A percentile compares a stretch with the other conserved stretches of the same genome.
phyloP scores from a whole-genome alignment of 345 rosid species.

The Sisymbrium altissimum region DNA sequence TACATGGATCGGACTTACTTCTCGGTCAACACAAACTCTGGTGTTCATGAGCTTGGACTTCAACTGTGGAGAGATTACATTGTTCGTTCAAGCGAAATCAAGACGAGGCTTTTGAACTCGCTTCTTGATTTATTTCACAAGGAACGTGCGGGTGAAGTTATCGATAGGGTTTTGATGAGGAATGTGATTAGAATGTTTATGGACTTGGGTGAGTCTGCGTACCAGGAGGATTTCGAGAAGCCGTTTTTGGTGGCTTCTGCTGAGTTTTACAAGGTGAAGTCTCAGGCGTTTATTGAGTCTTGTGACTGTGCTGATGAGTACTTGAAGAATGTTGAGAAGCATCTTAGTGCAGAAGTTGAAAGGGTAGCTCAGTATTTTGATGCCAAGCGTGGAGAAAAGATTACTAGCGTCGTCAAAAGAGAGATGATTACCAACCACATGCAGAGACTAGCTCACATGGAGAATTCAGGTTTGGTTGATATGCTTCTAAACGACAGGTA shows the following conservation, averaged over 20 bases:
- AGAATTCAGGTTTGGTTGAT: not conserved
- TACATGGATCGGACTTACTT: not conserved
- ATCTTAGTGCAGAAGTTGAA: not conserved
- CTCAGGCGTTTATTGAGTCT: not conserved
- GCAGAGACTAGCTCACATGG: not conserved
- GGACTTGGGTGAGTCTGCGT: not conserved
- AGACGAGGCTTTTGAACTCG: not conserved
- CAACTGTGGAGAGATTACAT: not conserved
- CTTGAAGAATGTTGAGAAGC: not conserved
- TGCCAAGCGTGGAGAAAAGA: not conserved
- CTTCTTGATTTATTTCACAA: not conserved
- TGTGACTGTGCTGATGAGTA: not conserved
- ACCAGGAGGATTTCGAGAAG: not conserved
- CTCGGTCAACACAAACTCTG: not conserved
- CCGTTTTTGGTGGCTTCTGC: not conserved
- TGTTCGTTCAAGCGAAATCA: not conserved
- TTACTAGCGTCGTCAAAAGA: not conserved
- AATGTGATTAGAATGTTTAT: not conserved
- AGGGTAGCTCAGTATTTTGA: not conserved
- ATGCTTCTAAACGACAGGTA: not conserved
- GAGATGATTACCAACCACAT: not conserved
- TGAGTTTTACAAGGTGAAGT: not conserved
- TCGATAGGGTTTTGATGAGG: not conserved
- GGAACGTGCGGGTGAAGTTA: not conserved
- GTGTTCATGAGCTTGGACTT: not conserved